Evolutionary conservation across 2,329 filamentous ascomycete genomes (phyloP).

Genomic region (Aspergillus novoparasiticus): DNA sequence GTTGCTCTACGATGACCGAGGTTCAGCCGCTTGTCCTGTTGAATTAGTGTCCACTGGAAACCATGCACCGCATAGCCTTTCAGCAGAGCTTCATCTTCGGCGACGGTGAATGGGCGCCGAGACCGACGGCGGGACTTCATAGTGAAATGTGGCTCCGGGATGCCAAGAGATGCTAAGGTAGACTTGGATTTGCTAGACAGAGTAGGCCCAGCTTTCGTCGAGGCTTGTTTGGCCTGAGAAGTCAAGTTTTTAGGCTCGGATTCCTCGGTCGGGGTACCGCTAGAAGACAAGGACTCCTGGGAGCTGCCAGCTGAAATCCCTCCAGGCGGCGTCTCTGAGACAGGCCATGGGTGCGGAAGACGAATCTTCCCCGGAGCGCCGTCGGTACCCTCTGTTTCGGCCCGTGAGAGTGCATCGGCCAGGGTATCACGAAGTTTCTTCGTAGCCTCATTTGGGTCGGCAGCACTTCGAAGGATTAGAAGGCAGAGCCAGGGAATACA

Average conservation of each 20-base stretch:
- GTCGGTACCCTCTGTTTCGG: slow-evolving; percentile 30
- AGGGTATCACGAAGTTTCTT: slow-evolving; percentile 41
- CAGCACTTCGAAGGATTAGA: slow-evolving; percentile 17
- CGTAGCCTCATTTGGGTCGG: slow-evolving; percentile 40
- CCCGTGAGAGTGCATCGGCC: slow-evolving; percentile 34
- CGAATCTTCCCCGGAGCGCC: slow-evolving; percentile 27
- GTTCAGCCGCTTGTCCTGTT: slow-evolving; percentile 55
- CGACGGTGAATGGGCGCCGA: slow-evolving; percentile 57
- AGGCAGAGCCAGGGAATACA: not conserved
- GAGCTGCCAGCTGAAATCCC: slow-evolving; percentile 17
- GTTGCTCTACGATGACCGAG: slow-evolving; percentile 57
- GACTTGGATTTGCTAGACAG: slow-evolving; percentile 36
- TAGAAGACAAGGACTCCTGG: slow-evolving; percentile 23
- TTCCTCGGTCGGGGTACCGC: slow-evolving; percentile 23
- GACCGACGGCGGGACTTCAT: slow-evolving; percentile 54
- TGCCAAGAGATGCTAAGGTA: slow-evolving; percentile 46
- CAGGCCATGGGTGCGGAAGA: slow-evolving; percentile 27
- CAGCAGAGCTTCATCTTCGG: slow-evolving; percentile 61
- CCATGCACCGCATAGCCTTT: slow-evolving; percentile 62
- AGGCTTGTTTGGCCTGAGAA: slow-evolving; percentile 17
- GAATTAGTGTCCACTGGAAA: slow-evolving; percentile 62
- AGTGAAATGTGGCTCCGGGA: slow-evolving; percentile 51
- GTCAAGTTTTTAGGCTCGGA: slow-evolving; percentile 14
- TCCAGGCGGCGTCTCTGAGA: slow-evolving; percentile 15
- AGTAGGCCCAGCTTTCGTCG: slow-evolving; percentile 29